phyloP scores from a whole-genome alignment of 108 stramenopile species.

The Pseudonitzschia delicatissima region DNA sequence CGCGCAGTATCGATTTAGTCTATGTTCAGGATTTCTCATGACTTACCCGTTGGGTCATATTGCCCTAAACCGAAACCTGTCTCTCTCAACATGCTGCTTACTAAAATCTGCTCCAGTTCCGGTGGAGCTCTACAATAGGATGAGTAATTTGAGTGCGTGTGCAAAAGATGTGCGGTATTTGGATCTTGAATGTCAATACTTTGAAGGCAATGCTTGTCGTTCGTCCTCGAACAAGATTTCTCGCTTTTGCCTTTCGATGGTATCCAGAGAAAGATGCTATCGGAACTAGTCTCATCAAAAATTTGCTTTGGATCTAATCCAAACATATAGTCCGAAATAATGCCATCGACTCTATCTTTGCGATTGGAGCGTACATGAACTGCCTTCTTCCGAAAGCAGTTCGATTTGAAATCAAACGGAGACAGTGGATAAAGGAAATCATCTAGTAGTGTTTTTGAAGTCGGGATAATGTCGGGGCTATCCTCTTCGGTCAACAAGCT shows the following conservation, averaged over 20 bases:
- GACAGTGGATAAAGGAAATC: slow-evolving; percentile 45
- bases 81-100: slow-evolving; percentile 49
- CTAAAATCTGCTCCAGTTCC: slow-evolving; percentile 68
- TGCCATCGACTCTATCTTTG: slow-evolving; percentile 27
- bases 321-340: slow-evolving; percentile 44
- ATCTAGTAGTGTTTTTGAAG: slow-evolving; percentile 20
- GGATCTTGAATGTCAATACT: slow-evolving; percentile 78
- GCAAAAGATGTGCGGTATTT: slow-evolving; percentile 63
- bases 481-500: neutral
- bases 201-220: slow-evolving; percentile 24
- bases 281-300: slow-evolving; percentile 61
- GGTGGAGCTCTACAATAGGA: slow-evolving; percentile 91
- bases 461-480: neutral
- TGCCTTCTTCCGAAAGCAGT: slow-evolving; percentile 51
- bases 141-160: slow-evolving; percentile 60
- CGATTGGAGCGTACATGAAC: slow-evolving; percentile 30
- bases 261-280: slow-evolving; percentile 72
- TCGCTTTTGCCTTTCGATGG: neutral
- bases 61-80: slow-evolving; percentile 81
- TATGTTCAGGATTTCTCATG: neutral
- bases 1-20: neutral
- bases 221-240: neutral
- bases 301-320: slow-evolving; percentile 49
- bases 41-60: slow-evolving; percentile 56
- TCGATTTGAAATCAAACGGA: slow-evolving; percentile 22